Evolutionary conservation across 768 basidiomycete species (phyloP).

Genomic region (Suillus ampliporus): DNA sequence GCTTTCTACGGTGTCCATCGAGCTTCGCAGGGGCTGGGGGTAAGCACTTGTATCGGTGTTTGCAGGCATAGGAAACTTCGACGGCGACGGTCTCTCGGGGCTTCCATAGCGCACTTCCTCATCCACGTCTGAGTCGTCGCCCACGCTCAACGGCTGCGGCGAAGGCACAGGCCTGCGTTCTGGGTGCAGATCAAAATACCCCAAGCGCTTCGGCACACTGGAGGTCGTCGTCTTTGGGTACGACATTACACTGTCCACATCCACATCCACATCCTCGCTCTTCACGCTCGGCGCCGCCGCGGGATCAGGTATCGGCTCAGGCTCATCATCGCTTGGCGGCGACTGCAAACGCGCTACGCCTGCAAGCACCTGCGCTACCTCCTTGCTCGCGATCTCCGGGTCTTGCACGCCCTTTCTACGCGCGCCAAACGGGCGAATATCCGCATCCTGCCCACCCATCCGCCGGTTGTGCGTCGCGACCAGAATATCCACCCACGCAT

Average conservation of each 20-base stretch:
- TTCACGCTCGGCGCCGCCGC: slow-evolving; percentile 4
- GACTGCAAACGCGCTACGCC: slow-evolving; percentile 46
- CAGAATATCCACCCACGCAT: slow-evolving; percentile 89
- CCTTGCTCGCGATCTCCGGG: slow-evolving; percentile 74
- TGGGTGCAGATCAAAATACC: slow-evolving; percentile 83
- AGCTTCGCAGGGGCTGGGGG: slow-evolving; percentile 35
- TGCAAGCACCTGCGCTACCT: slow-evolving; percentile 75
- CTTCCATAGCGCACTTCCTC: slow-evolving; percentile 38
- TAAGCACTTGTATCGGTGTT: slow-evolving; percentile 1
- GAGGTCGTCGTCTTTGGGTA: slow-evolving; percentile 28
- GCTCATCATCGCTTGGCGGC: slow-evolving; percentile 48
- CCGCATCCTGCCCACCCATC: slow-evolving; percentile 61
- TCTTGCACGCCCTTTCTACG: slow-evolving; percentile 47
- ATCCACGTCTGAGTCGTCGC: slow-evolving; percentile 42
- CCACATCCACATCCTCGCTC: slow-evolving; percentile 51
- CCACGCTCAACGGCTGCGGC: slow-evolving; percentile 23
- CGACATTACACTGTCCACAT: slow-evolving; percentile 49
- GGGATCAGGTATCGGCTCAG: slow-evolving; percentile 25
- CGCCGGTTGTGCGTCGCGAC: slow-evolving; percentile 63
- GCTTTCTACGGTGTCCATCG: slow-evolving; percentile 39
- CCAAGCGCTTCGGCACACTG: slow-evolving; percentile 44
- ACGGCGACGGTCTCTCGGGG: slow-evolving; percentile 21
- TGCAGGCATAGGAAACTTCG: slow-evolving; percentile 11
- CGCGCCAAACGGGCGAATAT: slow-evolving; percentile 34
- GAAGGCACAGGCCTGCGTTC: slow-evolving; percentile 56